Evolutionary conservation across 495 filamentous ascomycete genomes (phyloP).

Genomic region (Cercophora sp.): DNA sequence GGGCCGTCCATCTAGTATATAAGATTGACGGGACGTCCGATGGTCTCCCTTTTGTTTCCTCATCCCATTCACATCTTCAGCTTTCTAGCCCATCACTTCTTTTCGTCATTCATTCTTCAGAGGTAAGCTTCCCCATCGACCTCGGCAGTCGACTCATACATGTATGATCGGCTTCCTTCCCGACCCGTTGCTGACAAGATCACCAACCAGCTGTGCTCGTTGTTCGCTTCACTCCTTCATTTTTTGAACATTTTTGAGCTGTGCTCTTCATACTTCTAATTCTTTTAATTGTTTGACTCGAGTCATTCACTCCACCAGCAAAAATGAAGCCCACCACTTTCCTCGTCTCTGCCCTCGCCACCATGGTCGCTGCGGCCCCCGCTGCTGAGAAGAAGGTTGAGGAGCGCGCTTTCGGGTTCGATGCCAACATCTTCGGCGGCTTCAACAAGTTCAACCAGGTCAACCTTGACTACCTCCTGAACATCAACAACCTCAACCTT

Average conservation of each 20-base stretch:
- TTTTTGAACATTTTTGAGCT: slow-evolving; percentile 43
- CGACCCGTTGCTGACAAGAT: neutral
- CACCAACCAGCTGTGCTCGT: slow-evolving; percentile 44
- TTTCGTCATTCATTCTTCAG: slow-evolving; percentile 46
- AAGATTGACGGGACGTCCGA: slow-evolving; percentile 27
- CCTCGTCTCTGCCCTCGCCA: slow-evolving; percentile 37
- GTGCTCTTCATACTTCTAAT: slow-evolving; percentile 43
- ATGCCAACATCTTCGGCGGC: slow-evolving; percentile 37
- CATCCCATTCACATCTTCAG: slow-evolving; percentile 39
- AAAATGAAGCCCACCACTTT: slow-evolving; percentile 44
- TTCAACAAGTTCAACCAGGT: slow-evolving; percentile 36
- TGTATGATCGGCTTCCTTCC: too few relatives aligned
- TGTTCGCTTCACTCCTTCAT: slow-evolving; percentile 47
- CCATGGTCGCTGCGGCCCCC: slow-evolving; percentile 34
- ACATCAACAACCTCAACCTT: slow-evolving; percentile 42
- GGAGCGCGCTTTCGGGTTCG: slow-evolving; percentile 25
- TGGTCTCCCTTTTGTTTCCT: slow-evolving; percentile 29
- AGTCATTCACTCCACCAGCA: slow-evolving; percentile 27
- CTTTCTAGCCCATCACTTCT: slow-evolving; percentile 18
- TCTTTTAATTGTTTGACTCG: slow-evolving; percentile 28
- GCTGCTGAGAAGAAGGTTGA: slow-evolving; percentile 22
- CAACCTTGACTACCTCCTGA: slow-evolving; percentile 45
- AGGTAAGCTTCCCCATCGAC: slow-evolving; percentile 29
- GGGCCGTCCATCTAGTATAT: slow-evolving; percentile 32
- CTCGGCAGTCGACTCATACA: neutral